Evolutionary conservation across 148 eudicot genomes (phyloP).

Genomic region (Persicaria tinctoria): DNA sequence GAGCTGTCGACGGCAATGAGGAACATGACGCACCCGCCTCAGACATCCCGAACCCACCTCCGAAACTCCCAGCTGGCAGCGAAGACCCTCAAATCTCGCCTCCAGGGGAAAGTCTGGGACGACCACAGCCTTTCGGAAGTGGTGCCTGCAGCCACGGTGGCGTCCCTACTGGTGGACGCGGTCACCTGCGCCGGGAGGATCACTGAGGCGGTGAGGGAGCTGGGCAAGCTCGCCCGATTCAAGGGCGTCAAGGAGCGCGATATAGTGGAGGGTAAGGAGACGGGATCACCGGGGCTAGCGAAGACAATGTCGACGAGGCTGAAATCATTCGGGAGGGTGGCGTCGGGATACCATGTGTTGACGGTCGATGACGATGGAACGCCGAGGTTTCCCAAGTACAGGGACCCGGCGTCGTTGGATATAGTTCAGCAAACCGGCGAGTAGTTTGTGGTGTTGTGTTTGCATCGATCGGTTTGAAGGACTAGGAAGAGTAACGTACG

Average conservation of each 20-base stretch:
- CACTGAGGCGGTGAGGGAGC: conserved; percentile 23
- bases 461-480: not conserved
- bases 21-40: conserved; percentile 27
- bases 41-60: conserved; percentile 22
- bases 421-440: not conserved
- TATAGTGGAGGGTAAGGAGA: not conserved
- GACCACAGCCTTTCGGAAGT: conserved; percentile 10
- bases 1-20: conserved; percentile 40
- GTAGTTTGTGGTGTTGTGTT: not conserved
- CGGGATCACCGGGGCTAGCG: not conserved
- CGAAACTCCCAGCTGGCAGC: not conserved
- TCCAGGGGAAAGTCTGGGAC: not conserved
- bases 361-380: not conserved
- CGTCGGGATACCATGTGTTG: conserved; percentile 5
- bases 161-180: conserved; percentile 21
- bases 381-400: not conserved
- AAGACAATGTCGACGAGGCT: not conserved
- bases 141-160: conserved; percentile 19
- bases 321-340: not conserved
- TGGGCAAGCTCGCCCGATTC: conserved; percentile 22
- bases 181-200: conserved; percentile 22
- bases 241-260: not conserved
- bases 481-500: not conserved
- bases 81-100: not conserved
- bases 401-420: conserved; percentile 5